Percentiles rank a stretch among this genome's conserved stretches.
Conservation (phyloP, 768 basidiomycete genomes). For the Kwoniella mangroviensis region DNA sequence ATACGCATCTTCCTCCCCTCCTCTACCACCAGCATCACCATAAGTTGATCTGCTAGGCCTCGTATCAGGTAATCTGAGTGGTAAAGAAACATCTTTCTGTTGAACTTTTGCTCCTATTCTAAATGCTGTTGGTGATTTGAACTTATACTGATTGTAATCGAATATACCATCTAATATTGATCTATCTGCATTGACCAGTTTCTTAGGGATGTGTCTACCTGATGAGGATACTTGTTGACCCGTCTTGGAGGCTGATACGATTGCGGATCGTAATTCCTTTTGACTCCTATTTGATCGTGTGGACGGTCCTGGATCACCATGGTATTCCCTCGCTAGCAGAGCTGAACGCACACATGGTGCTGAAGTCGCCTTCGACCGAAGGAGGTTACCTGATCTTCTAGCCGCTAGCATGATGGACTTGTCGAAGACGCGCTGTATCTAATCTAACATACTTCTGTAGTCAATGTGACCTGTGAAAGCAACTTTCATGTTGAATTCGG, state of each 20-base stretch:
- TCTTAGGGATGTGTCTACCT: conserved; percentile 1
- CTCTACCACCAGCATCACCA: neutral
- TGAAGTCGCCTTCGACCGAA: neutral
- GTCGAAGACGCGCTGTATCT: no score
- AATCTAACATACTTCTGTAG: no score
- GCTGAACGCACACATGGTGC: neutral
- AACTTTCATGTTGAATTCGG: neutral
- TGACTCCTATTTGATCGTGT: conserved; percentile 6
- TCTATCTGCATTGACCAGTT: conserved; percentile 8
- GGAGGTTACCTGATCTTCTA: neutral
- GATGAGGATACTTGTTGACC: neutral
- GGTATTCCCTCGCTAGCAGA: conserved; percentile 21
- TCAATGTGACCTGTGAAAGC: neutral
- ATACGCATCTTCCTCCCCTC: conserved; percentile 14
- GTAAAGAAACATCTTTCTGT: conserved; percentile 2
- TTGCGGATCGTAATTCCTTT: neutral
- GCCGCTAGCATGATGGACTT: neutral
- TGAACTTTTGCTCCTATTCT: neutral
- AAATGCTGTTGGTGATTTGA: neutral
- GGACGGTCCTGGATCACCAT: conserved; percentile 30
- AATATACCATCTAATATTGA: conserved; percentile 8
- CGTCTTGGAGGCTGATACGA: conserved; percentile 1
- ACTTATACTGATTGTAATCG: neutral
- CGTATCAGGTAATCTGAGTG: conserved; percentile 3
- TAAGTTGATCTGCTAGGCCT: neutral